phyloP scores from a whole-genome alignment of 176 grass and related monocot genomes.

The Oryza glumipatula region DNA sequence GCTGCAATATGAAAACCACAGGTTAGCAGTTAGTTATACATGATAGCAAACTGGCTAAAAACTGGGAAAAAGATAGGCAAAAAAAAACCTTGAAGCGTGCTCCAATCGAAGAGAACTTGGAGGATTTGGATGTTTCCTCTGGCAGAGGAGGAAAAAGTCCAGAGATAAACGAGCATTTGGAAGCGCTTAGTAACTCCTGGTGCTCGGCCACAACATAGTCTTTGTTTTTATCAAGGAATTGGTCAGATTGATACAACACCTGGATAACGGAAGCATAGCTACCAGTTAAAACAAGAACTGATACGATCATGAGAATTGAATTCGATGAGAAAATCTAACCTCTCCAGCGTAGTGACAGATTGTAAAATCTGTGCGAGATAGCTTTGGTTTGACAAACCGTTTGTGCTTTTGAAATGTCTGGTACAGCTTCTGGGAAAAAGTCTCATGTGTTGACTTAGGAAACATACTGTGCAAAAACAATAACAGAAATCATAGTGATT shows the following conservation, averaged over 20 bases:
- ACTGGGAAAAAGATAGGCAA: conserved; percentile 6
- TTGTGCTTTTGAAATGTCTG: conserved; percentile 91
- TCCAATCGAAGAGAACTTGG: conserved; percentile 96
- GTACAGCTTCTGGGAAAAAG: conserved; percentile 97
- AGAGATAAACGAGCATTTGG: conserved; percentile 90
- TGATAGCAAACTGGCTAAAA: conserved; percentile 23
- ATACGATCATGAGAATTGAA: conserved; percentile 8
- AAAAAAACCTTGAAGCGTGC: conserved; percentile 84
- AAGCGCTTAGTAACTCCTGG: conserved; percentile 85
- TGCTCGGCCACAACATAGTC: conserved; percentile 99
- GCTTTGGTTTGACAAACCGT: conserved; percentile 89
- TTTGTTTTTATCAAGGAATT: conserved; percentile 98
- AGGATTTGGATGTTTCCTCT: conserved; percentile 92
- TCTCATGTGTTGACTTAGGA: conserved; percentile 97
- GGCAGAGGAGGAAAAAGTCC: conserved; percentile 83
- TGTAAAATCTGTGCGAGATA: conserved; percentile 97
- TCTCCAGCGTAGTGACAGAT: conserved; percentile 93
- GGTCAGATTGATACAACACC: conserved; percentile 92
- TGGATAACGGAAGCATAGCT: conserved; percentile 40
- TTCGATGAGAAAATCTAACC: conserved; percentile 53
- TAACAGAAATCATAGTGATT: conserved; percentile 25
- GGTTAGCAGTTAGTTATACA: neutral
- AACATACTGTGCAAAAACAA: conserved; percentile 77
- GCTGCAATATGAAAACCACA: conserved; percentile 59
- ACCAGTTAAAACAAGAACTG: conserved; percentile 26